These are phyloP conservation scores for Bigelowiella natans DNA, from an alignment of 78 protist genomes.

Conservation along the genomic window DNA sequence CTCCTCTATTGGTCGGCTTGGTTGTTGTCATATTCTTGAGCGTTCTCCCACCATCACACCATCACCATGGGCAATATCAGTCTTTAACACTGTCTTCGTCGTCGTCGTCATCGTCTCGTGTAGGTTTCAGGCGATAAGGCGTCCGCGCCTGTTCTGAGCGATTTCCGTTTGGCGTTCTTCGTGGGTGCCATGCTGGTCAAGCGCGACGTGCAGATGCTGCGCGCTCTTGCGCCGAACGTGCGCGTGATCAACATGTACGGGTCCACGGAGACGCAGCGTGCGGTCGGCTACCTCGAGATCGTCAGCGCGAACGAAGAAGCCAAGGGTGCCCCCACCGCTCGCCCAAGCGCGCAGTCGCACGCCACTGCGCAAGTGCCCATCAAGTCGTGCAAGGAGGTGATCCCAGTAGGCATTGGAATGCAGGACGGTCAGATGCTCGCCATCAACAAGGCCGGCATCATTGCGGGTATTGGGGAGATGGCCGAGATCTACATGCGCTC, in stretches of 20 bases:
- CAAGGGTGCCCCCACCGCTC: not conserved
- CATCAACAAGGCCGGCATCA: not conserved
- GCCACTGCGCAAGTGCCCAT: not conserved
- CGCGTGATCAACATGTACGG: conserved; percentile 67
- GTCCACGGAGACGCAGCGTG: conserved; percentile 43
- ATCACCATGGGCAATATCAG: too few species aligned
- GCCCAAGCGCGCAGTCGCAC: not conserved
- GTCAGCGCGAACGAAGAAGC: not conserved
- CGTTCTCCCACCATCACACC: too few species aligned
- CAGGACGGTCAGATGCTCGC: not conserved
- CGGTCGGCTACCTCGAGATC: not conserved
- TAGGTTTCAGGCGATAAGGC: not conserved
- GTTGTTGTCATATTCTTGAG: too few species aligned
- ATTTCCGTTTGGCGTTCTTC: conserved; percentile 32
- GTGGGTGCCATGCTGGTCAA: conserved; percentile 62
- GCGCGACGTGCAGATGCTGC: conserved; percentile 42
- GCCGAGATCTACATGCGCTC: not conserved
- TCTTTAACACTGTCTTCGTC: too few species aligned
- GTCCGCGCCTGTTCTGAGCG: not conserved
- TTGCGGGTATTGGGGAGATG: not conserved
- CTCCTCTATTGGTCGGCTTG: too few species aligned
- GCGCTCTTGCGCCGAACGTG: conserved; percentile 36
- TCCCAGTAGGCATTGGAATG: not conserved
- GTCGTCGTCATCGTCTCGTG: too few species aligned
- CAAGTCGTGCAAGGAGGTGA: not conserved